Evolutionary conservation across 2,329 filamentous ascomycete genomes (phyloP), one percentile per base, ranked within the genome.

Genomic region (Diaporthe destruens): DNA sequence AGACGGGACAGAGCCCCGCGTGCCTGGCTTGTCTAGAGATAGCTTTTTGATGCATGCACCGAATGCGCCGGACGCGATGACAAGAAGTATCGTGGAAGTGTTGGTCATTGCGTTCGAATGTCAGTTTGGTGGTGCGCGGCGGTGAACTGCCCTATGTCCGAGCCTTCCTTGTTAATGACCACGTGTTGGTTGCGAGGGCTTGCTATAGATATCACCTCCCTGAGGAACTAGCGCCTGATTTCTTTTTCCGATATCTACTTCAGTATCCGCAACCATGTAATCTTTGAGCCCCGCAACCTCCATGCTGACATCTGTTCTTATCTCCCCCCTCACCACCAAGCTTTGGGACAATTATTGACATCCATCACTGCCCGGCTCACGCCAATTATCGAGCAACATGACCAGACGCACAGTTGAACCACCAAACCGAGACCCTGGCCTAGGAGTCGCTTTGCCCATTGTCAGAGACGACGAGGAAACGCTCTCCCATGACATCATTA

Each of bases 181-280:
- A 11, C 39, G 39, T 42, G 39, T 42, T 12, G 20, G 32, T 47
- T 20, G 44, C 18, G 7, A 47, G 7, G 44, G 18, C 44, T 49
- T 49, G 20, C 2, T 49, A 5, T 29, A 29, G 29, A 29, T 29
- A 63, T 63, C 39, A 49, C 42, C 57, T 63, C 57, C 57, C 25
- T 2, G 42, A 23, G 59, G 59, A 12, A 18, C 20, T 65, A 65
- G 59, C 59, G 42, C 42, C 59, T 34, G 59, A 49, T 65, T 23
- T 16, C 20, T 25, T 34, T 34, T 23, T 12, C 59, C 42, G 2
- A 47, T 16, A 29, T 36, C 42, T 23, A 29, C 29, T 29, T 29
- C 2, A 29, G 29, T 29, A 36, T 49, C 11, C 25, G 14, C 25
- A 34, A 23, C 42, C 59, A 51, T 34, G 29, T 9, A 23, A 65